Evolutionary conservation across 140 eudicot species (phyloP).

Genomic region (Ambrosia hybrid): DNA sequence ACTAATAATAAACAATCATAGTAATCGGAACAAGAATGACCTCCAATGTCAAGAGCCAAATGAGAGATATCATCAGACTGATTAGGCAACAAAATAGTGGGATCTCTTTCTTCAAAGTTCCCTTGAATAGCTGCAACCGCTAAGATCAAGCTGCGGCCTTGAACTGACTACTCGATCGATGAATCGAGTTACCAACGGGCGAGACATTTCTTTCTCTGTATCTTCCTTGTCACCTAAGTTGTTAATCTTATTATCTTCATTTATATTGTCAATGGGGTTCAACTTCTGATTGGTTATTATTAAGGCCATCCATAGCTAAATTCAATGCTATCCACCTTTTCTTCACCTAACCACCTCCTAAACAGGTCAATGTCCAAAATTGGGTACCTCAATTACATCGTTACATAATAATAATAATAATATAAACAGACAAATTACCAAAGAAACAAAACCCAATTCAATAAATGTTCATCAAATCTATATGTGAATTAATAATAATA

Average conservation of each 20-base stretch:
- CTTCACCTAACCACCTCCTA: slow-evolving; percentile 45
- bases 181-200: slow-evolving; percentile 52
- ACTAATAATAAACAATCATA: not conserved
- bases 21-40: slow-evolving; percentile 28
- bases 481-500: slow-evolving; percentile 27
- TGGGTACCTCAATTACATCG: slow-evolving; percentile 15
- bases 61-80: slow-evolving; percentile 98
- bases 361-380: slow-evolving; percentile 36
- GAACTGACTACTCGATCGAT: slow-evolving; percentile 79
- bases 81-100: slow-evolving; percentile 89
- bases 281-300: slow-evolving; percentile 31
- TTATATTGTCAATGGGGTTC: slow-evolving; percentile 45
- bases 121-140: slow-evolving; percentile 98
- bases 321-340: slow-evolving; percentile 29
- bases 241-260: slow-evolving; percentile 26
- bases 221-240: slow-evolving; percentile 21
- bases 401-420: not conserved
- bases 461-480: slow-evolving; percentile 25
- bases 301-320: slow-evolving; percentile 42
- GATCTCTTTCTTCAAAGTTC: slow-evolving; percentile 92
- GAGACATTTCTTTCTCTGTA: slow-evolving; percentile 63
- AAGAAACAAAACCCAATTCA: not conserved
- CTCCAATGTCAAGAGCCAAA: slow-evolving; percentile 95
- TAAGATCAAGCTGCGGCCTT: slow-evolving; percentile 87
- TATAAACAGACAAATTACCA: slow-evolving; percentile 22